Base-by-base conservation (phyloP, 1,284 basidiomycete species). In the Apiotrichum siamense region DNA sequence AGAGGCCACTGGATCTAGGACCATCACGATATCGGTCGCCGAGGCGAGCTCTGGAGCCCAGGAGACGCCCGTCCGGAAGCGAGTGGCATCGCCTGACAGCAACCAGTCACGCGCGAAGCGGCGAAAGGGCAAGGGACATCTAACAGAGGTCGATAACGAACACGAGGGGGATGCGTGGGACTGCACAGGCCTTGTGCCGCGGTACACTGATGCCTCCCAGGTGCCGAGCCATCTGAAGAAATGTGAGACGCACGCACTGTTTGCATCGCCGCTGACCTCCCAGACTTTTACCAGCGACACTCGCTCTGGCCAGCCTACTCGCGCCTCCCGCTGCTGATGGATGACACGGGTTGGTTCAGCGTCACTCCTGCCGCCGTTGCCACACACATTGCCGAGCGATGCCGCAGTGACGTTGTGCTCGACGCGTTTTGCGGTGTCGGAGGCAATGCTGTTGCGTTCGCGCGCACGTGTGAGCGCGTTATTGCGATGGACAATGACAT, bases 361-460 rank as follows among this genome's bases (percentile, higher is more conserved):
- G 85, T 98, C 48, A 99, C 96, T 0, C 94, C 96, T 0, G 93
- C 98, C 65, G 79, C 80, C 31, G 85, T 99, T 17, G 96, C 94
- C 3, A 76, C 81, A 54, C 90, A 92, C 65, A 96, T 97, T 43
- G 94, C 96, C 0, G 85, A 91, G 58, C 77, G 93, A 25, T 96
- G 93, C 76, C 79, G 86, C 23, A 92, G 86, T 62, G 84, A 84
- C 60, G 84, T 65, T 7, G 55, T 72, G 0, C 48, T 74, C 2
- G 96, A 99, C 66, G 90, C 91, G 1, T 98, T 97, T 67, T 97
- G 92, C 66, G 96, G 96, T 0, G 93, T 97, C 0, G 96, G 96
- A 10, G 96, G 96, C 3, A 99, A 99, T 65, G 83, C 92, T 1
- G 98, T 98, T 51, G 90, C 92, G 11, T 97, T 98, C 73, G 96